phyloP scores from a whole-genome alignment of 1,284 basidiomycete genomes.

The Pascua sp. region DNA sequence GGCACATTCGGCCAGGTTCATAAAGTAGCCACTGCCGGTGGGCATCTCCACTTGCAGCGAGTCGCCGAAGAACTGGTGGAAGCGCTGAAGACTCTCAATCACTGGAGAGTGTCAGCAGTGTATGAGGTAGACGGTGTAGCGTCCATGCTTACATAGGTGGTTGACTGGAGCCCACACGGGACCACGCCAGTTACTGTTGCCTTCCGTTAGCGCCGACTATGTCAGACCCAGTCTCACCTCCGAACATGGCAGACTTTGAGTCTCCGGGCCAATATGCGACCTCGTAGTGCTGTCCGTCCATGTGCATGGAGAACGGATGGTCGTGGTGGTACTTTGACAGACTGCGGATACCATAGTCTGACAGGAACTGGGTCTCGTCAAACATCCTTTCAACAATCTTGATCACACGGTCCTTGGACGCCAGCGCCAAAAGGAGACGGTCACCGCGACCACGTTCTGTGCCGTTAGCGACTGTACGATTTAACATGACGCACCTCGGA shows the following conservation, averaged over 20 bases:
- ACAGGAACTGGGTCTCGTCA: slow-evolving; percentile 92
- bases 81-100: slow-evolving; percentile 67
- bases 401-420: slow-evolving; percentile 83
- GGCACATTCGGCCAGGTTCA: slow-evolving; percentile 88
- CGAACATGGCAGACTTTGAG: slow-evolving; percentile 87
- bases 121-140: slow-evolving; percentile 42
- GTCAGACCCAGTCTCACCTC: slow-evolving; percentile 62
- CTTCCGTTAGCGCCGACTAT: slow-evolving; percentile 35
- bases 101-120: background rate
- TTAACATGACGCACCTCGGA: slow-evolving; percentile 45
- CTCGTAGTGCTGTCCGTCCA: slow-evolving; percentile 84
- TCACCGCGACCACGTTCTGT: slow-evolving; percentile 75
- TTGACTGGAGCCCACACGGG: slow-evolving; percentile 88
- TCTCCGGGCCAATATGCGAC: slow-evolving; percentile 98
- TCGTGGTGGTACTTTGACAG: slow-evolving; percentile 86
- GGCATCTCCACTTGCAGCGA: slow-evolving; percentile 89
- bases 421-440: slow-evolving; percentile 81
- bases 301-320: slow-evolving; percentile 90
- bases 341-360: slow-evolving; percentile 92
- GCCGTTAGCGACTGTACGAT: slow-evolving; percentile 47
- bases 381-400: slow-evolving; percentile 93
- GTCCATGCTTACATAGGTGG: slow-evolving; percentile 75
- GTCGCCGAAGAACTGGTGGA: slow-evolving; percentile 94
- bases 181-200: slow-evolving; percentile 91
- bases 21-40: slow-evolving; percentile 88